Conservation (phyloP, 177 flowering plant genomes). For the Vitis hybrid region DNA sequence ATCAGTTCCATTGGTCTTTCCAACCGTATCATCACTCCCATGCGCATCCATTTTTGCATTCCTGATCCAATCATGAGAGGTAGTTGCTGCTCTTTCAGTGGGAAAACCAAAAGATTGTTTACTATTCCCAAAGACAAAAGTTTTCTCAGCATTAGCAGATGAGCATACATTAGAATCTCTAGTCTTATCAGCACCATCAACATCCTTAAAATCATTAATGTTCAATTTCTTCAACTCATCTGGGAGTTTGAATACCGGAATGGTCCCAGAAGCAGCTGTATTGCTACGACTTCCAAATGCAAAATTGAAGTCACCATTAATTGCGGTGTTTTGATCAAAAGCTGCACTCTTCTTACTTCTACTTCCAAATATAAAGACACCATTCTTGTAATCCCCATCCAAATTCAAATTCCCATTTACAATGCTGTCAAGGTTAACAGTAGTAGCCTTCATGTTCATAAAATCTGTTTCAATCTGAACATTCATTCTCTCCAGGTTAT, state of each 20-base stretch:
- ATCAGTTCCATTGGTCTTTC: slow-evolving; percentile 1
- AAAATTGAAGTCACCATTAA: slow-evolving; percentile 1
- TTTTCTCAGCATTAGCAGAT: background rate
- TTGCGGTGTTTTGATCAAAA: slow-evolving; percentile 3
- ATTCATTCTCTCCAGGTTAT: slow-evolving; percentile 8
- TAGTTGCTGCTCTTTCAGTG: slow-evolving; percentile 1
- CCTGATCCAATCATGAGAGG: slow-evolving; percentile 1
- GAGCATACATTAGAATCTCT: slow-evolving; percentile 6
- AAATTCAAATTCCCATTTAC: background rate
- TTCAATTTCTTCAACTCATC: slow-evolving; percentile 39
- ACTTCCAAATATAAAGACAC: slow-evolving; percentile 28
- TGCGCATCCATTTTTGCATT: background rate
- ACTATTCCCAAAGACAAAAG: slow-evolving; percentile 21
- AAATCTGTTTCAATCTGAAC: slow-evolving; percentile 8
- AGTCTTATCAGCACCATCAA: slow-evolving; percentile 7
- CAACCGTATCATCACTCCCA: slow-evolving; percentile 1
- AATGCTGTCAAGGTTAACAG: background rate
- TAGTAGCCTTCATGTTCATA: slow-evolving; percentile 7
- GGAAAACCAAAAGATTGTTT: slow-evolving; percentile 6
- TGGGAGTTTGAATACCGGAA: slow-evolving; percentile 18
- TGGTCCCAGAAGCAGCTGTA: slow-evolving; percentile 10
- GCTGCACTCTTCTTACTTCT: slow-evolving; percentile 6
- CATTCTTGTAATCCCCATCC: background rate
- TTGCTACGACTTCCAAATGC: slow-evolving; percentile 8
- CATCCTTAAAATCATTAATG: slow-evolving; percentile 18